Evolutionary conservation across 2,329 filamentous ascomycete species (phyloP).

Genomic region (Aureobasidium sp.): DNA sequence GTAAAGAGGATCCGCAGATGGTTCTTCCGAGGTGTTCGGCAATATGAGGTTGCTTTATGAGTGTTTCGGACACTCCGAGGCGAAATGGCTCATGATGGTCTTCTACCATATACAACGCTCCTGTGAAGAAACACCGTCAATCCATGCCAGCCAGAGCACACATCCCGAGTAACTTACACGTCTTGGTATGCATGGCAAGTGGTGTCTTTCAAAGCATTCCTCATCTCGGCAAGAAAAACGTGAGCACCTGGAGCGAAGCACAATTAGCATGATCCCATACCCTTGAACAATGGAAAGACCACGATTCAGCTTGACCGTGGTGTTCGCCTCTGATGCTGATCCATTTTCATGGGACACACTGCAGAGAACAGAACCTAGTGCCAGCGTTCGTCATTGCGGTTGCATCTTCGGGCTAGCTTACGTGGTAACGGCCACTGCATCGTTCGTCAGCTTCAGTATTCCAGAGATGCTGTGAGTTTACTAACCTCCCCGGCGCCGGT

Average conservation of each 20-base stretch:
- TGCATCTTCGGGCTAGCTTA: not conserved
- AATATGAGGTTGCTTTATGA: not conserved
- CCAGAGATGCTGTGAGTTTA: not conserved
- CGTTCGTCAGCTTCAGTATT: not conserved
- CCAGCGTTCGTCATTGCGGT: not conserved
- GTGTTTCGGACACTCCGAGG: not conserved
- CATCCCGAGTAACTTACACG: not conserved
- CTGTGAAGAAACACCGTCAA: not conserved
- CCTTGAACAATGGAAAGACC: not conserved
- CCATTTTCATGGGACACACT: not conserved
- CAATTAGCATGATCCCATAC: not conserved
- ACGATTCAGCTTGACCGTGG: not conserved
- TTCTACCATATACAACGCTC: constrained; percentile 13
- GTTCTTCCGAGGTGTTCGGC: not conserved
- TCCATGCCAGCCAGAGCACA: not conserved
- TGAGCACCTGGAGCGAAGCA: not conserved
- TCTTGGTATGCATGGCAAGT: constrained; percentile 9
- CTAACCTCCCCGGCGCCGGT: constrained; percentile 10
- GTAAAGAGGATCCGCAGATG: not conserved
- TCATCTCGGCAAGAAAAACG: constrained; percentile 13
- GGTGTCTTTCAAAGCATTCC: constrained; percentile 10
- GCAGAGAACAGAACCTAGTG: not conserved
- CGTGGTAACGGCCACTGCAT: constrained; percentile 1
- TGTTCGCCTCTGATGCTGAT: not conserved
- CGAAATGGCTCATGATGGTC: constrained; percentile 1